Conservation (phyloP, 2,329 filamentous ascomycete genomes). For the Exophiala oligosperma region DNA sequence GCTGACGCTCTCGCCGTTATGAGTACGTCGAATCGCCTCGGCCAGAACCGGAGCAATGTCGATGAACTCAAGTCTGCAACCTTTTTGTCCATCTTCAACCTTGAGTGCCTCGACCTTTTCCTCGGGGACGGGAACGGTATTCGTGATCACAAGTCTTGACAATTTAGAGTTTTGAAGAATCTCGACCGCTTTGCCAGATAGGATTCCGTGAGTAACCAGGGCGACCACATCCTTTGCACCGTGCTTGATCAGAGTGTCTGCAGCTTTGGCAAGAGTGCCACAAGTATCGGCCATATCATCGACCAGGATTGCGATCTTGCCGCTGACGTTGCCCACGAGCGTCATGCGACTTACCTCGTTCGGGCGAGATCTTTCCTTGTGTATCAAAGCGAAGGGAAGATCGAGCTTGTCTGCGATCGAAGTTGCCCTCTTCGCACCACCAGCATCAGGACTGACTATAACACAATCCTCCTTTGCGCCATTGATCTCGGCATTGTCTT, state of each 20-base stretch:
- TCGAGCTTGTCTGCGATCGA: conserved; percentile 91
- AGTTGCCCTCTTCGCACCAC: conserved; percentile 89
- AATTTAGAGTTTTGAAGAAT: conserved; percentile 77
- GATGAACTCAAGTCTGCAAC: conserved; percentile 84
- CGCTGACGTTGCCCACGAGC: conserved; percentile 89
- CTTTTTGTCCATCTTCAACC: conserved; percentile 56
- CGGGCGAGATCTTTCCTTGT: conserved; percentile 90
- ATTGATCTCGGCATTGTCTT: conserved; percentile 24
- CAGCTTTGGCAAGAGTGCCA: conserved; percentile 84
- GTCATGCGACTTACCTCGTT: conserved; percentile 93
- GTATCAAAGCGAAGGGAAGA: conserved; percentile 87
- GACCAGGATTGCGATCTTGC: conserved; percentile 91
- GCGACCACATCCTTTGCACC: conserved; percentile 87
- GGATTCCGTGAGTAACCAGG: conserved; percentile 91
- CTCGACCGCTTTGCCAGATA: conserved; percentile 85
- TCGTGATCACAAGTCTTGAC: conserved; percentile 81
- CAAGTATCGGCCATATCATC: conserved; percentile 99
- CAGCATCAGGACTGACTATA: conserved; percentile 92
- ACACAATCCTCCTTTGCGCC: conserved; percentile 56
- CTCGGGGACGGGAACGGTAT: conserved; percentile 79
- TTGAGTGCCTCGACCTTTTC: conserved; percentile 29
- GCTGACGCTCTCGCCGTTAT: conserved; percentile 54
- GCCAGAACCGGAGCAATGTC: conserved; percentile 78
- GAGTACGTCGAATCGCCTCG: conserved; percentile 51
- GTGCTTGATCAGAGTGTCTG: conserved; percentile 81